Conservation (phyloP, 2,329 filamentous ascomycete species). For the Leptographium procerum region DNA sequence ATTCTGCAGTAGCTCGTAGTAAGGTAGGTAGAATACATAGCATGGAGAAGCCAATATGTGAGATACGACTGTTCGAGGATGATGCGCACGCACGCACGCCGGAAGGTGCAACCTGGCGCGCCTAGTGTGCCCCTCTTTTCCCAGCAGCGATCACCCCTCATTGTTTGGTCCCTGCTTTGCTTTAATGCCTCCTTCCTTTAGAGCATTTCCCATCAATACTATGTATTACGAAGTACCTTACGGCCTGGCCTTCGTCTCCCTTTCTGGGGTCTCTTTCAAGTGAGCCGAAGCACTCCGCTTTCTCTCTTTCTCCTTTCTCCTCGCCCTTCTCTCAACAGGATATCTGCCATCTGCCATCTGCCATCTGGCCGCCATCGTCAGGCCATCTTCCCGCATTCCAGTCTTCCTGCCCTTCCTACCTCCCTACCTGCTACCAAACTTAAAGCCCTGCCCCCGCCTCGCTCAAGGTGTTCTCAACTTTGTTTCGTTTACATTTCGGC, state of each 20-base stretch:
- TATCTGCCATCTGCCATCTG: not conserved
- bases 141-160: not conserved
- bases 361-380: not conserved
- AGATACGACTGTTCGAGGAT: not conserved
- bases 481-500: not conserved
- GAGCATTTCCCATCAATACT: no score
- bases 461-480: not conserved
- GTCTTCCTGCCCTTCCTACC: no score
- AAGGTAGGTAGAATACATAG: not conserved
- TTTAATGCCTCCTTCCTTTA: no score
- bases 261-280: conserved; percentile 10
- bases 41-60: no score
- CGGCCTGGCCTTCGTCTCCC: conserved; percentile 8
- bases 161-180: not conserved
- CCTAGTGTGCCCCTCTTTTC: conserved; percentile 2
- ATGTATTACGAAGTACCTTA: not conserved
- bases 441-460: not conserved
- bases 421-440: no score
- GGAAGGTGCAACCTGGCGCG: not conserved
- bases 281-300: conserved; percentile 1
- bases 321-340: not conserved
- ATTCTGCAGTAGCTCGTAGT: not conserved
- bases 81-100: not conserved
- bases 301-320: not conserved
- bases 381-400: not conserved